phyloP scores from a whole-genome alignment of 176 grass and related monocot genomes.

The Puya raimondii region DNA sequence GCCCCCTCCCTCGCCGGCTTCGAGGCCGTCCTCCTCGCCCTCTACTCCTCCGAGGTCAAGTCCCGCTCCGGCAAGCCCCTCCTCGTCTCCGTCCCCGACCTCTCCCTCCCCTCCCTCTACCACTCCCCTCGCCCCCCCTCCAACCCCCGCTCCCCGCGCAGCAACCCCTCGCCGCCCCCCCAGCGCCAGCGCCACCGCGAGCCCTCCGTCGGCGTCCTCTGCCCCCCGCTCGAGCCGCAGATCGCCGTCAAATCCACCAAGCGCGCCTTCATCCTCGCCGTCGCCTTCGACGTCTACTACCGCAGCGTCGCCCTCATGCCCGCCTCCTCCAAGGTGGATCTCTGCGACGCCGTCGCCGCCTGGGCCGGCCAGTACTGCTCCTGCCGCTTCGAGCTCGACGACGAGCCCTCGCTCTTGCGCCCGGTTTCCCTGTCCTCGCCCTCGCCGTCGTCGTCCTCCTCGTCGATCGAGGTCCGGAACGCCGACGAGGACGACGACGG shows the following conservation, averaged over 20 bases:
- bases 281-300: constrained; percentile 72
- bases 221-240: constrained; percentile 79
- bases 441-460: constrained; percentile 25
- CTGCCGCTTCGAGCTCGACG: constrained; percentile 82
- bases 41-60: constrained; percentile 82
- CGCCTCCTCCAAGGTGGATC: constrained; percentile 70
- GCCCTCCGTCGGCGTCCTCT: constrained; percentile 61
- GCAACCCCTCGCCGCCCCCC: constrained; percentile 25
- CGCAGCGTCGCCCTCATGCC: constrained; percentile 82
- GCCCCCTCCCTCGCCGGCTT: constrained; percentile 68
- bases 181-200: constrained; percentile 27
- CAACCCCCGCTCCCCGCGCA: constrained; percentile 42
- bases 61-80: constrained; percentile 67
- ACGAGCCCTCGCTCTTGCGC: constrained; percentile 25
- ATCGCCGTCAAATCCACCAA: constrained; percentile 85
- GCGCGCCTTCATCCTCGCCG: constrained; percentile 68
- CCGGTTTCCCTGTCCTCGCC: constrained; percentile 17
- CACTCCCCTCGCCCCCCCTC: constrained; percentile 36
- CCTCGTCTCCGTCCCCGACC: constrained; percentile 76
- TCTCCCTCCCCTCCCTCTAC: constrained; percentile 76
- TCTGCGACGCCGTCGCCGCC: constrained; percentile 46
- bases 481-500: constrained; percentile 29
- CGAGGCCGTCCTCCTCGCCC: constrained; percentile 89
- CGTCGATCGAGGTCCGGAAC: constrained; percentile 42
- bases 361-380: constrained; percentile 88